Conservation (phyloP, 140 eudicot species). For the Ambrosia hybrid region DNA sequence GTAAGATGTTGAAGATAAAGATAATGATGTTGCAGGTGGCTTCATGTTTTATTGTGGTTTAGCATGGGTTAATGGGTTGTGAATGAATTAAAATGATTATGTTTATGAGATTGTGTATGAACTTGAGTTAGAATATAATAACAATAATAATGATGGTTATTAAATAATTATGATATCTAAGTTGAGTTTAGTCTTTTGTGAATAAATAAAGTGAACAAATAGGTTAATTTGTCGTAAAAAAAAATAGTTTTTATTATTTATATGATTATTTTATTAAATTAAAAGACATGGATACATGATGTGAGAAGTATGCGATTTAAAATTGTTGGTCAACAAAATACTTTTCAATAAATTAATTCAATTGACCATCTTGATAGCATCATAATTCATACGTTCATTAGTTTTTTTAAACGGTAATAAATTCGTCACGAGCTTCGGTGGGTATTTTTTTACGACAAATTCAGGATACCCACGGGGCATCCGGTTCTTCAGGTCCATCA, state of each 20-base stretch:
- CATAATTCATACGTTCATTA: too few species aligned
- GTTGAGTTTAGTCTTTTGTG: not conserved
- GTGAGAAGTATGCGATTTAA: constrained; percentile 4
- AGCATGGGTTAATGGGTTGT: not conserved
- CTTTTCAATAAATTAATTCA: not conserved
- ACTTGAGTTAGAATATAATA: not conserved
- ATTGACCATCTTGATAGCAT: not conserved
- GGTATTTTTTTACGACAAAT: too few species aligned
- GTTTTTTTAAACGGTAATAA: too few species aligned
- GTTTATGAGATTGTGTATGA: not conserved
- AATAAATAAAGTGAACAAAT: too few species aligned
- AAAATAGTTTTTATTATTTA: too few species aligned
- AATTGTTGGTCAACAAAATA: not conserved
- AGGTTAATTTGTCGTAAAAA: not conserved
- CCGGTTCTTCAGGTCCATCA: too few species aligned
- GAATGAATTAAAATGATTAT: not conserved
- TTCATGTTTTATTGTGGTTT: constrained; percentile 8
- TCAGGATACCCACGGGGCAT: too few species aligned
- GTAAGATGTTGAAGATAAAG: not conserved
- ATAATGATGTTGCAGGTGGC: not conserved
- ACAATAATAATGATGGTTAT: not conserved
- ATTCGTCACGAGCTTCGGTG: too few species aligned
- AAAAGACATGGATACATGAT: not conserved
- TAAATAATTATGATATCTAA: not conserved
- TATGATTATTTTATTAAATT: not conserved